Percentiles rank a stretch among this genome's conserved stretches.
These are phyloP conservation scores for Rhizopogon salebrosus DNA, from an alignment of 768 basidiomycete species.

Conservation along the genomic window DNA sequence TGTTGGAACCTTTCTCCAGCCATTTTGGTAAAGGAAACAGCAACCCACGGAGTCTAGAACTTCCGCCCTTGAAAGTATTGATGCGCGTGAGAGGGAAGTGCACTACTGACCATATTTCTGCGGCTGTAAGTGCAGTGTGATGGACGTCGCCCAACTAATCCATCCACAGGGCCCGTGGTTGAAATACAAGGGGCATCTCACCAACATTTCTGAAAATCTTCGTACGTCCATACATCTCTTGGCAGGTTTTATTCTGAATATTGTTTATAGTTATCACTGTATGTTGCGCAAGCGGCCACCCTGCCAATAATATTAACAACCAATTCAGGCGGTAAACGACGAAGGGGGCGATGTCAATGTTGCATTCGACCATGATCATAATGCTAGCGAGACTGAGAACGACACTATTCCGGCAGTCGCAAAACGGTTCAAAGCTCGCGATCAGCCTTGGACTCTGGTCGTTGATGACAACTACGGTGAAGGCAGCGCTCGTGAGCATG, in stretches of 20 bases:
- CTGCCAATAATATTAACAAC: neutral
- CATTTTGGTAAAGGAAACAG: slow-evolving; percentile 54
- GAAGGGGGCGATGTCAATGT: slow-evolving; percentile 92
- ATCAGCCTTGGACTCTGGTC: slow-evolving; percentile 88
- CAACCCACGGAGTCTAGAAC: slow-evolving; percentile 57
- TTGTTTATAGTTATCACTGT: slow-evolving; percentile 73
- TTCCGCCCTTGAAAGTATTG: slow-evolving; percentile 77
- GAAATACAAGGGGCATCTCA: slow-evolving; percentile 96
- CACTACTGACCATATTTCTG: slow-evolving; percentile 98
- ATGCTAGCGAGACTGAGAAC: slow-evolving; percentile 34
- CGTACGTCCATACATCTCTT: slow-evolving; percentile 42
- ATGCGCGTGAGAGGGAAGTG: slow-evolving; percentile 97
- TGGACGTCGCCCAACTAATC: neutral
- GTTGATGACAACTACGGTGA: slow-evolving; percentile 99
- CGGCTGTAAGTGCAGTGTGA: slow-evolving; percentile 61
- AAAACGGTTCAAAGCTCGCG: slow-evolving; percentile 78
- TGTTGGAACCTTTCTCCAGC: slow-evolving; percentile 78
- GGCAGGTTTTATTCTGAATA: neutral
- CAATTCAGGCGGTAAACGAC: slow-evolving; percentile 80
- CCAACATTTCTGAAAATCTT: slow-evolving; percentile 94
- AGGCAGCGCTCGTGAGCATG: slow-evolving; percentile 96
- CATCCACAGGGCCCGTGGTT: slow-evolving; percentile 83
- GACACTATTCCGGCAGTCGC: slow-evolving; percentile 91
- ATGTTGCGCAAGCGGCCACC: slow-evolving; percentile 10
- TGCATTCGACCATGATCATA: slow-evolving; percentile 73